Evolutionary conservation across 2,329 filamentous ascomycete species (phyloP).

Genomic region (Eutypella sp.): DNA sequence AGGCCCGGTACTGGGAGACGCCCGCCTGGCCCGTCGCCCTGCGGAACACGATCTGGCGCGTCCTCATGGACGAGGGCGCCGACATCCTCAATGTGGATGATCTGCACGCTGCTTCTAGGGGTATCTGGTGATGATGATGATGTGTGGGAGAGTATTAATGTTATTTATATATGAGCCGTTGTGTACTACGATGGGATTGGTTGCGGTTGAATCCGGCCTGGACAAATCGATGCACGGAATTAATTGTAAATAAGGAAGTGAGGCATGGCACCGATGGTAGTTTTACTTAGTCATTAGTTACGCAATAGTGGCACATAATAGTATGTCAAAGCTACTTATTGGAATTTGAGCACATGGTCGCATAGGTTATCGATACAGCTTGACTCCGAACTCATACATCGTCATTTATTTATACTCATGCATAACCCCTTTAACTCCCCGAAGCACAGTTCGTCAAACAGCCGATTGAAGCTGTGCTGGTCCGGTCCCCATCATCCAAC

Average conservation of each 20-base stretch:
- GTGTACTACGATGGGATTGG: neutral
- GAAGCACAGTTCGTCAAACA: neutral
- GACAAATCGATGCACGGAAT: too few relatives aligned
- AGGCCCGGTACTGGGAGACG: conserved; percentile 56
- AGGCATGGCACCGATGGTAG: too few relatives aligned
- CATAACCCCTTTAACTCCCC: neutral
- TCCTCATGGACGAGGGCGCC: conserved; percentile 50
- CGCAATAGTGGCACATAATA: neutral
- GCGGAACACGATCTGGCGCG: conserved; percentile 52
- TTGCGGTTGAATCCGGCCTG: neutral
- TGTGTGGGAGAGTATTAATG: neutral
- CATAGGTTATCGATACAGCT: too few relatives aligned
- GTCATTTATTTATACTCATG: neutral
- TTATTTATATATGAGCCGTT: neutral
- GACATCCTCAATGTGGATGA: conserved; percentile 61
- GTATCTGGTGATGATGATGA: neutral
- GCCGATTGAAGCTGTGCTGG: neutral
- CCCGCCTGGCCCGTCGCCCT: conserved; percentile 51
- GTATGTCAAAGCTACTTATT: too few relatives aligned
- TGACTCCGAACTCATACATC: neutral
- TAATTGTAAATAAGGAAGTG: too few relatives aligned
- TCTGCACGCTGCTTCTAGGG: conserved; percentile 23
- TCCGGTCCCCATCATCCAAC: neutral
- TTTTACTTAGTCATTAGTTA: too few relatives aligned
- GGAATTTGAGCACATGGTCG: too few relatives aligned